Percentiles rank a stretch among this genome's conserved stretches.
These are phyloP conservation scores for Paratinospora sagittata DNA, from an alignment of 164 flowering plant species.

Conservation along the genomic window DNA sequence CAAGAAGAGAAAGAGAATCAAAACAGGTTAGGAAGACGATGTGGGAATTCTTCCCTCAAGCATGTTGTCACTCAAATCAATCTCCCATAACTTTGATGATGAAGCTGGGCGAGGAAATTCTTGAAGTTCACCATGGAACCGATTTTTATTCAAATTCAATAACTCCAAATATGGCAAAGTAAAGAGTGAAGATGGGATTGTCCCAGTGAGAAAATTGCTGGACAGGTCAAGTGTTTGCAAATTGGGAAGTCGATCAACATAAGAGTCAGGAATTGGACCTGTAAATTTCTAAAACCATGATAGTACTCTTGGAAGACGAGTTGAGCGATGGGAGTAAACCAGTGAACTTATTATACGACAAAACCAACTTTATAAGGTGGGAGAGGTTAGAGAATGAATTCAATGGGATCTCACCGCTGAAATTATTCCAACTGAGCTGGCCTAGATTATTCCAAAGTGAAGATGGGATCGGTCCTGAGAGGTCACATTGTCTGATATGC, in stretches of 20 bases:
- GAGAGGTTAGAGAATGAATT: slow-evolving; percentile 17
- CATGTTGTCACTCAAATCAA: not conserved
- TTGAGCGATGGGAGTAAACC: not conserved
- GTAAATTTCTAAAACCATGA: slow-evolving; percentile 19
- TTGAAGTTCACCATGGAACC: not conserved
- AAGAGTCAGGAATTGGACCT: slow-evolving; percentile 23
- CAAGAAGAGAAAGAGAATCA: too few species aligned
- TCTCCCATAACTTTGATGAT: not conserved
- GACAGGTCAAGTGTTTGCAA: not conserved
- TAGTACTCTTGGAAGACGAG: not conserved
- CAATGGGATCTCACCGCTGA: not conserved
- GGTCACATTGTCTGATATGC: slow-evolving; percentile 24
- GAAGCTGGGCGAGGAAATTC: not conserved
- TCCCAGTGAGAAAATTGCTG: too few species aligned
- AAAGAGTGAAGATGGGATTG: too few species aligned
- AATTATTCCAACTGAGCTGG: not conserved
- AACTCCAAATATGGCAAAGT: not conserved
- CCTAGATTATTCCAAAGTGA: slow-evolving; percentile 22
- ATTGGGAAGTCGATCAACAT: slow-evolving; percentile 14
- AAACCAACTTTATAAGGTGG: not conserved
- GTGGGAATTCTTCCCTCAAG: not conserved
- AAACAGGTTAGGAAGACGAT: not conserved
- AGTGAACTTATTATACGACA: not conserved
- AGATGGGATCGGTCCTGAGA: slow-evolving; percentile 35
- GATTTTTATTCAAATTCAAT: not conserved